These are phyloP conservation scores for Dichotomopilus funicola DNA, from an alignment of 2,329 filamentous ascomycete species.

Conservation along the genomic window DNA sequence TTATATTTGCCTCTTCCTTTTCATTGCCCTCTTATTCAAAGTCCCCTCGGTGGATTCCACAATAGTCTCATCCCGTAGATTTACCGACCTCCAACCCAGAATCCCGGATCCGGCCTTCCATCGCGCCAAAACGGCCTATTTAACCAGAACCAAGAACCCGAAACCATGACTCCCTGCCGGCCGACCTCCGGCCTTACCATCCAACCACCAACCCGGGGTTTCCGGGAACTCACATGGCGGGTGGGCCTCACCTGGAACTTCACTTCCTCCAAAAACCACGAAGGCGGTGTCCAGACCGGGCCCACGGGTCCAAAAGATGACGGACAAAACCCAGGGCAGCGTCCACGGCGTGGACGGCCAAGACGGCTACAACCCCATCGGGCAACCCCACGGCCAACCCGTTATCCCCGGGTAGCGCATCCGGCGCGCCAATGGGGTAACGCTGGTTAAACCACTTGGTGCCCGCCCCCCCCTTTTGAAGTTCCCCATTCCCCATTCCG, in stretches of 20 bases:
- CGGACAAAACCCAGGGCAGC: too few species aligned
- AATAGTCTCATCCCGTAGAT: too few species aligned
- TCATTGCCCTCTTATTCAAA: too few species aligned
- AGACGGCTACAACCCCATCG: slow-evolving; percentile 11
- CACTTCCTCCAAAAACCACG: too few species aligned
- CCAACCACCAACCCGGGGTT: too few species aligned
- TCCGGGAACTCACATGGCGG: too few species aligned
- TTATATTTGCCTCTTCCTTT: too few species aligned
- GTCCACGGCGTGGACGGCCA: too few species aligned
- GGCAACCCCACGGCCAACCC: slow-evolving; percentile 8
- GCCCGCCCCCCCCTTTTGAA: background rate
- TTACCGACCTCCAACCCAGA: background rate
- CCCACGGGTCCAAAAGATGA: slow-evolving; percentile 5
- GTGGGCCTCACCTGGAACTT: too few species aligned
- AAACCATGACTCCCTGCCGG: background rate
- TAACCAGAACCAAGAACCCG: background rate
- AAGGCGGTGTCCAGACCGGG: slow-evolving; percentile 1
- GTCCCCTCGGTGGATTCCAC: background rate
- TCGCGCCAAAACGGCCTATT: background rate
- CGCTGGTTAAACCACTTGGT: slow-evolving; percentile 17
- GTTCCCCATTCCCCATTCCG: too few species aligned
- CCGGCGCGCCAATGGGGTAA: slow-evolving; percentile 17
- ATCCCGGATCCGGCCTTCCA: slow-evolving; percentile 7
- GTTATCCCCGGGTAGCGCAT: slow-evolving; percentile 2
- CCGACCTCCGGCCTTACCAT: background rate